Evolutionary conservation across 176 grass and related monocot species (phyloP).

Genomic region (Hyparrhenia diplandra): DNA sequence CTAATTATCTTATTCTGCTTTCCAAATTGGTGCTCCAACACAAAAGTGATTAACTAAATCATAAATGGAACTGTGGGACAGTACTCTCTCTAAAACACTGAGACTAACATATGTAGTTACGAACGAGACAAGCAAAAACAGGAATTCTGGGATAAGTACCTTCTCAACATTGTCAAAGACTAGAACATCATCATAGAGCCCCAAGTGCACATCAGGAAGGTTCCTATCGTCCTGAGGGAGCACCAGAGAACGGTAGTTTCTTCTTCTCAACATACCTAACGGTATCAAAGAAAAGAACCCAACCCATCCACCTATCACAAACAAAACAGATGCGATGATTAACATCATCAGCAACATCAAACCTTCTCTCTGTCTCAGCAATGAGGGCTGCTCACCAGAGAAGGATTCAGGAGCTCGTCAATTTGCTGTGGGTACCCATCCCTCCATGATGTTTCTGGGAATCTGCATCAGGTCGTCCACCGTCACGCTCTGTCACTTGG

Average conservation of each 20-base stretch:
- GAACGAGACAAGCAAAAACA: not conserved
- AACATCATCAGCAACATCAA: not conserved
- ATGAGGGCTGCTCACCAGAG: conserved; percentile 27
- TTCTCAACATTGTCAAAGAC: conserved; percentile 92
- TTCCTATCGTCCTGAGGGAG: conserved; percentile 67
- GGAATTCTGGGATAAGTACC: conserved; percentile 32
- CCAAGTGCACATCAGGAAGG: conserved; percentile 78
- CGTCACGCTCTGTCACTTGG: conserved; percentile 43
- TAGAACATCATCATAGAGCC: conserved; percentile 77
- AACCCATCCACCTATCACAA: conserved; percentile 67
- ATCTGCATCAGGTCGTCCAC: conserved; percentile 66
- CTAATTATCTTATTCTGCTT: not conserved
- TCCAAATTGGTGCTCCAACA: not conserved
- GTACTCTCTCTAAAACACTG: not conserved
- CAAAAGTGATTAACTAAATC: not conserved
- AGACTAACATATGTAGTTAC: not conserved
- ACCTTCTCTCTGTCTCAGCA: not conserved
- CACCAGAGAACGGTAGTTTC: conserved; percentile 67
- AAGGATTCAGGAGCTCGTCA: conserved; percentile 49
- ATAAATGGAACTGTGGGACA: not conserved
- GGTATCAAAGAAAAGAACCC: conserved; percentile 87
- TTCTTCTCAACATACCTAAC: conserved; percentile 85
- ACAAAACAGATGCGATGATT: not conserved
- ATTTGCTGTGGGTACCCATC: conserved; percentile 63
- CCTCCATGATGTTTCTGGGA: conserved; percentile 66